A percentile compares a stretch with the other conserved stretches of the same genome.
Conservation (phyloP, 345 rosid genomes). For the Boechera divaricarpa region DNA sequence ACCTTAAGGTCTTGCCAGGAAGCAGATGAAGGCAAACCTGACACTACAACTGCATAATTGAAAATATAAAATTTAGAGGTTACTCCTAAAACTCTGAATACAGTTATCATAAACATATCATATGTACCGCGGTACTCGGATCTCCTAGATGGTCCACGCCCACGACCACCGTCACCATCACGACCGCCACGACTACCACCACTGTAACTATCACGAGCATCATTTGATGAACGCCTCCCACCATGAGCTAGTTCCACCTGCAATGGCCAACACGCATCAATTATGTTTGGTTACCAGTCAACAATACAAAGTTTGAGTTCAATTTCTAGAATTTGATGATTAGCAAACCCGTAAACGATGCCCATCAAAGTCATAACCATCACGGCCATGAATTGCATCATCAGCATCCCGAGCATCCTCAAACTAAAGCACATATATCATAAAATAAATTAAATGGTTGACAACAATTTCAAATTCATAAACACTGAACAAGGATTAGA, state of each 20-base stretch:
- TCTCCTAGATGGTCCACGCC: conserved; percentile 88
- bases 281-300: neutral
- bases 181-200: conserved; percentile 57
- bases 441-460: conserved; percentile 44
- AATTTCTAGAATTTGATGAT: neutral
- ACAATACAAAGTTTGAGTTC: neutral
- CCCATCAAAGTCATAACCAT: conserved; percentile 97
- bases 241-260: conserved; percentile 99
- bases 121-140: conserved; percentile 86
- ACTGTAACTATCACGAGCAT: conserved; percentile 71
- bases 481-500: neutral
- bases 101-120: conserved; percentile 8
- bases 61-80: conserved; percentile 16
- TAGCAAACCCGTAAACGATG: conserved; percentile 73
- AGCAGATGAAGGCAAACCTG: conserved; percentile 95
- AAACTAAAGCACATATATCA: conserved; percentile 53
- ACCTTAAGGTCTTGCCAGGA: conserved; percentile 99
- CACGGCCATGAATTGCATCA: conserved; percentile 94
- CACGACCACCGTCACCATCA: conserved; percentile 47
- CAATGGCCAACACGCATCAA: conserved; percentile 9
- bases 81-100: neutral
- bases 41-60: conserved; percentile 61
- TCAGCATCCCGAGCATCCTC: conserved; percentile 98
- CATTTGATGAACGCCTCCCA: conserved; percentile 77
- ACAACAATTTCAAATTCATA: neutral